phyloP scores from a whole-genome alignment of 768 basidiomycete genomes.

The Pluteus cervinus region DNA sequence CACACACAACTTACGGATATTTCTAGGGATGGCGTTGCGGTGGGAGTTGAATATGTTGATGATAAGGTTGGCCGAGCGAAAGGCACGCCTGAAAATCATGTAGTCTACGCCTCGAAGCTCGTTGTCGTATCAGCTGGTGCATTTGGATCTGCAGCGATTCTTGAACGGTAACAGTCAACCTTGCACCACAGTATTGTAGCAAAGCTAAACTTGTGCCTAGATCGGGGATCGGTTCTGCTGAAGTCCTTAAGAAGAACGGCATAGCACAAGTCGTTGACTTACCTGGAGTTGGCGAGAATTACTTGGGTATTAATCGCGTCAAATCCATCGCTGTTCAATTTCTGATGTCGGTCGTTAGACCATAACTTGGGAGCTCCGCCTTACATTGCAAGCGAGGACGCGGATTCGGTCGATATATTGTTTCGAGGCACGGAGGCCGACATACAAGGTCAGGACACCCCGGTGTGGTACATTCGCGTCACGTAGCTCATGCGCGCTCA shows the following conservation, averaged over 20 bases:
- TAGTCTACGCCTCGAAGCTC: conserved; percentile 32
- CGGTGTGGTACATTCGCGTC: background rate
- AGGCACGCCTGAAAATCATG: conserved; percentile 11
- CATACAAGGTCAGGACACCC: conserved; percentile 34
- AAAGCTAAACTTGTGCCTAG: too few relatives aligned
- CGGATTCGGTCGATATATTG: conserved; percentile 42
- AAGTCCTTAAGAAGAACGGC: conserved; percentile 37
- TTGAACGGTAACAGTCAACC: conserved; percentile 47
- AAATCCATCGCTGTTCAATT: background rate
- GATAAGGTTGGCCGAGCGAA: conserved; percentile 23
- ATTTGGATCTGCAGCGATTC: conserved; percentile 48
- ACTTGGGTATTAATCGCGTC: conserved; percentile 30
- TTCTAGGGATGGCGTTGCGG: conserved; percentile 30
- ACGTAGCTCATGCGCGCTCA: too few relatives aligned
- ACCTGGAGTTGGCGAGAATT: conserved; percentile 72
- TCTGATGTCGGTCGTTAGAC: conserved; percentile 28
- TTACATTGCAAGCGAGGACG: conserved; percentile 38
- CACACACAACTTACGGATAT: background rate
- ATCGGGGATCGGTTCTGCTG: conserved; percentile 60
- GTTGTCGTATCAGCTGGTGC: conserved; percentile 48
- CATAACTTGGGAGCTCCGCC: conserved; percentile 31
- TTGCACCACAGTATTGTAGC: too few relatives aligned
- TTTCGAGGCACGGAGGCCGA: conserved; percentile 33
- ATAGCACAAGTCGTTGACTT: conserved; percentile 53
- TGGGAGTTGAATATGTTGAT: conserved; percentile 45